Conservation (phyloP, 2,329 filamentous ascomycete genomes). For the Lasiodiplodia gonubiensis region DNA sequence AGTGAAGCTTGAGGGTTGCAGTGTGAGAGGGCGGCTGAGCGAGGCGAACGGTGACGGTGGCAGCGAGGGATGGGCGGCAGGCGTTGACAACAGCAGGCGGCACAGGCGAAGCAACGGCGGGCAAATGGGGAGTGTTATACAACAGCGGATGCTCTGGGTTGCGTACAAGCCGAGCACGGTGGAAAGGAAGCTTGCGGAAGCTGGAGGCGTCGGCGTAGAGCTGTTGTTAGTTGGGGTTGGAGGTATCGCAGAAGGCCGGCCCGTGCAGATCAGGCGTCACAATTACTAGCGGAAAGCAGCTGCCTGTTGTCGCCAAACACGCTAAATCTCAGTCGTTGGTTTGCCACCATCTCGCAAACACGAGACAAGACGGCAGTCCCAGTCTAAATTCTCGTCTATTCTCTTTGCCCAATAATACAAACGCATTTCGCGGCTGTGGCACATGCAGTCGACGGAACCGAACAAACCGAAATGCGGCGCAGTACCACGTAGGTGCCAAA, state of each 20-base stretch:
- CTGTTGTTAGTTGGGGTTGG: constrained; percentile 12
- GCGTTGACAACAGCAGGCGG: constrained; percentile 5
- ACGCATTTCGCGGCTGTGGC: background rate
- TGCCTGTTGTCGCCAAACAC: constrained; percentile 8
- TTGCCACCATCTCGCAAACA: background rate
- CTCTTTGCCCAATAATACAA: background rate
- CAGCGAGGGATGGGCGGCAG: constrained; percentile 24
- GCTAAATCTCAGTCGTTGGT: background rate
- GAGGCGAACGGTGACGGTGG: background rate
- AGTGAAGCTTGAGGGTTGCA: background rate
- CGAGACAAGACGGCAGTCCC: background rate
- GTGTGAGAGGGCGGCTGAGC: constrained; percentile 4
- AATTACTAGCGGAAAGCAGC: background rate
- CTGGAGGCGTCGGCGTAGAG: constrained; percentile 9
- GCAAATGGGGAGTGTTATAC: background rate
- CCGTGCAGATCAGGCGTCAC: constrained; percentile 25
- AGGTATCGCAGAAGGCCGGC: constrained; percentile 13
- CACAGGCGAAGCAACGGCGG: constrained; percentile 3
- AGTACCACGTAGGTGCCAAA: no score
- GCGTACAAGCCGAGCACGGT: background rate
- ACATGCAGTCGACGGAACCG: background rate
- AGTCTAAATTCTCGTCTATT: background rate
- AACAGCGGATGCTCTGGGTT: background rate
- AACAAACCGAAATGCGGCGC: constrained; percentile 7
- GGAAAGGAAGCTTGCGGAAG: constrained; percentile 1